These are phyloP conservation scores for Periconia sp. DNA, from an alignment of 2,329 filamentous ascomycete genomes.

Conservation along the genomic window DNA sequence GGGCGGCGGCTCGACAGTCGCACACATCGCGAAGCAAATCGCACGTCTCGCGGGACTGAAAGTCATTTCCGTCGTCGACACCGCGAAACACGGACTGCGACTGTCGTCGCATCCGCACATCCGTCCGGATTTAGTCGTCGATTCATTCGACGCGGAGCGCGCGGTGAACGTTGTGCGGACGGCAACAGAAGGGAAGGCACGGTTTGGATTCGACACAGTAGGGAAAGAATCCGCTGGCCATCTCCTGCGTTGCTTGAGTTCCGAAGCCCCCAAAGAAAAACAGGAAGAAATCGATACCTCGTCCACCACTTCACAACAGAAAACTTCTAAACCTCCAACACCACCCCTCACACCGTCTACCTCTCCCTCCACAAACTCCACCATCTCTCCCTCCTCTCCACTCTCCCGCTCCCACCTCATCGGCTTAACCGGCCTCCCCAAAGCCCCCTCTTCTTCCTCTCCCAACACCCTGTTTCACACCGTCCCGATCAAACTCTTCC, in stretches of 20 bases:
- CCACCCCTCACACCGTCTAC: constrained; percentile 33
- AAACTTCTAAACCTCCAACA: constrained; percentile 16
- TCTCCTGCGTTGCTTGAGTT: constrained; percentile 57
- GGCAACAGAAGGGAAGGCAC: constrained; percentile 59
- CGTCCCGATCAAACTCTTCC: constrained; percentile 76
- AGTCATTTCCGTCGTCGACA: constrained; percentile 68
- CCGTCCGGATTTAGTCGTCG: constrained; percentile 66
- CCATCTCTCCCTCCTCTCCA: constrained; percentile 26
- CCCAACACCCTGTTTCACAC: constrained; percentile 60
- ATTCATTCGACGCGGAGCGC: constrained; percentile 66
- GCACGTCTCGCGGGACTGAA: constrained; percentile 66
- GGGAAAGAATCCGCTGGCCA: constrained; percentile 64
- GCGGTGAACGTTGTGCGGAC: constrained; percentile 65
- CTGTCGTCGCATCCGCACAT: constrained; percentile 42
- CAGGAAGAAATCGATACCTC: constrained; percentile 4
- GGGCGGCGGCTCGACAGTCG: constrained; percentile 73
- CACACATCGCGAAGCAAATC: constrained; percentile 67
- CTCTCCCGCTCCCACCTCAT: constrained; percentile 57
- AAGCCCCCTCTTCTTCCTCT: constrained; percentile 42
- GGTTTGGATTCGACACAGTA: constrained; percentile 70
- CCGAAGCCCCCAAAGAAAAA: constrained; percentile 4
- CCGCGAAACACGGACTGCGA: constrained; percentile 62
- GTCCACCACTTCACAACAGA: constrained; percentile 5
- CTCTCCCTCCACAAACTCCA: constrained; percentile 21
- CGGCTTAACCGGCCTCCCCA: constrained; percentile 68